Evolutionary conservation across 495 filamentous ascomycete species (phyloP).

Genomic region (Friedmanniomyces endolithicus): DNA sequence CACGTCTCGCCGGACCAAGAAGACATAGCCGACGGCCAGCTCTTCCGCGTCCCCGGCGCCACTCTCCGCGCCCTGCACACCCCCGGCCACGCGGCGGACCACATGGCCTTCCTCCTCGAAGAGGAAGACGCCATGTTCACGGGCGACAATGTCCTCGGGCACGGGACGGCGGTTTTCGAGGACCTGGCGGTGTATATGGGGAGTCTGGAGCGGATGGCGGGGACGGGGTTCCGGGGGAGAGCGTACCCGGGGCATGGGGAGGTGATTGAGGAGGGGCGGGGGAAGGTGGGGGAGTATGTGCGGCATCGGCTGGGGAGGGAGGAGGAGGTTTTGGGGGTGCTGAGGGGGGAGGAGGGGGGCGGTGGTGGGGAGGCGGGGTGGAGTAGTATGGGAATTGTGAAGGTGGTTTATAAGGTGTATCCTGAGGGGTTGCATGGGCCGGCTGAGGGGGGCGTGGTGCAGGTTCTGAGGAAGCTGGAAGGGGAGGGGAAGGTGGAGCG

Average conservation of each 20-base stretch:
- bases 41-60: constrained; percentile 62
- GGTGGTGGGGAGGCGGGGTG: constrained; percentile 33
- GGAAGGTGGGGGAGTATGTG: constrained; percentile 69
- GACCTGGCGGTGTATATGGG: constrained; percentile 59
- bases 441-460: constrained; percentile 30
- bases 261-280: constrained; percentile 52
- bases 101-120: constrained; percentile 49
- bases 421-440: constrained; percentile 61
- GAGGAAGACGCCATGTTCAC: constrained; percentile 85
- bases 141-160: constrained; percentile 87
- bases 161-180: constrained; percentile 88
- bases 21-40: constrained; percentile 49
- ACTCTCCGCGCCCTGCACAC: constrained; percentile 62
- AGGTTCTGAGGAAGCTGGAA: constrained; percentile 30
- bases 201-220: constrained; percentile 60
- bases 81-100: constrained; percentile 79
- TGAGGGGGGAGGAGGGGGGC: constrained; percentile 35
- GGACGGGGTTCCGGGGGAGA: constrained; percentile 47
- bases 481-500: constrained; percentile 28
- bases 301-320: constrained; percentile 67
- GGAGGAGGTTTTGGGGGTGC: constrained; percentile 59
- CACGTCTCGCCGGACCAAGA: constrained; percentile 12
- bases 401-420: constrained; percentile 69
- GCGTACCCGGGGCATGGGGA: constrained; percentile 84
- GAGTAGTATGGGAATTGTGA: constrained; percentile 71